These are phyloP conservation scores for Talaromyces sp. DNA, from an alignment of 2,329 filamentous ascomycete genomes.

Conservation along the genomic window DNA sequence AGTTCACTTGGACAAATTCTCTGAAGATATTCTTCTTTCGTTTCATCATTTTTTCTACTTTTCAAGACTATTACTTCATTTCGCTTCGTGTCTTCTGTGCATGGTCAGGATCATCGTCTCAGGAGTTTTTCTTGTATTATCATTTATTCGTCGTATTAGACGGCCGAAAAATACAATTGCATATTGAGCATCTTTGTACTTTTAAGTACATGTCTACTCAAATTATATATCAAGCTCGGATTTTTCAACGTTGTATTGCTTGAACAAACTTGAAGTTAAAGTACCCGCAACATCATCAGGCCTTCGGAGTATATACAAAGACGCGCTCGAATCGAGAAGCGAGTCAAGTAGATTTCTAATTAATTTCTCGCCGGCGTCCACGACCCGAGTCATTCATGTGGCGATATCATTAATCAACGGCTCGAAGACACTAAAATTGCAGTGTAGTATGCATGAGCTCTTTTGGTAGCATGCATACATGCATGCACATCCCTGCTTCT, in stretches of 20 bases:
- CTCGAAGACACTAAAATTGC: background rate
- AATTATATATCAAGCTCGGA: background rate
- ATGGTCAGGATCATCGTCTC: background rate
- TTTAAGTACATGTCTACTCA: background rate
- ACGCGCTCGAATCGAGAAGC: too few species aligned
- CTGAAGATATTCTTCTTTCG: background rate
- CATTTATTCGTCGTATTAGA: background rate
- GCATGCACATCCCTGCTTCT: too few species aligned
- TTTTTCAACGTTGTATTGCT: too few species aligned
- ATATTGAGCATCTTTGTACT: background rate
- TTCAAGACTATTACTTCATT: background rate
- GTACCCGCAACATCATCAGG: too few species aligned
- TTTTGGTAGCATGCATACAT: too few species aligned
- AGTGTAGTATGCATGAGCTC: background rate
- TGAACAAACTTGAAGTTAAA: too few species aligned
- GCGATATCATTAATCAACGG: background rate
- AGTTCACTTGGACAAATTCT: background rate
- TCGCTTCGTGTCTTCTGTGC: background rate
- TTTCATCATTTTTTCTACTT: background rate
- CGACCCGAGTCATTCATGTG: too few species aligned
- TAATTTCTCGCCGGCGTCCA: background rate
- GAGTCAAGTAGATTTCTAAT: background rate
- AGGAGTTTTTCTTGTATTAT: conserved; percentile 4
- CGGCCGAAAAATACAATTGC: background rate
- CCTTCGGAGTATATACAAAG: too few species aligned